Conservation (phyloP, 768 basidiomycete genomes). For the Saitozyma podzolica region DNA sequence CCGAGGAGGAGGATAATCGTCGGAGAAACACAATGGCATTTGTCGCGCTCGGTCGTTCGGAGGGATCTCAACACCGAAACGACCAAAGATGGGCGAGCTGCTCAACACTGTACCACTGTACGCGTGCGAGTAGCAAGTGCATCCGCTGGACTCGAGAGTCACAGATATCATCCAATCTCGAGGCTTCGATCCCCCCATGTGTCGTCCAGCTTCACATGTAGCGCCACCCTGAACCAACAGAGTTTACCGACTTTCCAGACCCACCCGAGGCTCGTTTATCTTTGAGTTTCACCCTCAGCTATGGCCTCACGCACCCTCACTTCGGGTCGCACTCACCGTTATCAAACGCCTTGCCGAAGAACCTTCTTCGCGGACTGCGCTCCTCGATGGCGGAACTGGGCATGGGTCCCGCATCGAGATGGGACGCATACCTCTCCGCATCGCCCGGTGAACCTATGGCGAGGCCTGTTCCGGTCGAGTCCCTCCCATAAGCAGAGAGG, state of each 20-base stretch:
- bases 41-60: too few relatives aligned
- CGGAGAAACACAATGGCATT: too few relatives aligned
- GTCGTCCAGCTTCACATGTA: neutral
- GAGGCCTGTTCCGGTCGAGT: neutral
- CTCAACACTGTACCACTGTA: neutral
- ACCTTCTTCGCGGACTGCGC: neutral
- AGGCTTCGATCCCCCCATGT: too few relatives aligned
- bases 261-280: neutral
- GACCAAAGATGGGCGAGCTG: neutral
- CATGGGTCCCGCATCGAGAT: neutral
- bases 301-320: neutral
- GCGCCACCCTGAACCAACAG: neutral
- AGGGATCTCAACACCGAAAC: neutral
- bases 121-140: neutral
- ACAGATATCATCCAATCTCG: neutral
- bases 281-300: neutral
- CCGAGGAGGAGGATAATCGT: too few relatives aligned
- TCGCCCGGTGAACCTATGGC: neutral
- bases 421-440: neutral
- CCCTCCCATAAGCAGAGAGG: neutral
- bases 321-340: neutral
- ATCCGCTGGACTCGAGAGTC: neutral
- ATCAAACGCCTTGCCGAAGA: neutral
- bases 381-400: neutral
- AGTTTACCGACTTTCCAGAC: neutral